phyloP scores from a whole-genome alignment of 495 filamentous ascomycete genomes.

The Acidomyces sp. region DNA sequence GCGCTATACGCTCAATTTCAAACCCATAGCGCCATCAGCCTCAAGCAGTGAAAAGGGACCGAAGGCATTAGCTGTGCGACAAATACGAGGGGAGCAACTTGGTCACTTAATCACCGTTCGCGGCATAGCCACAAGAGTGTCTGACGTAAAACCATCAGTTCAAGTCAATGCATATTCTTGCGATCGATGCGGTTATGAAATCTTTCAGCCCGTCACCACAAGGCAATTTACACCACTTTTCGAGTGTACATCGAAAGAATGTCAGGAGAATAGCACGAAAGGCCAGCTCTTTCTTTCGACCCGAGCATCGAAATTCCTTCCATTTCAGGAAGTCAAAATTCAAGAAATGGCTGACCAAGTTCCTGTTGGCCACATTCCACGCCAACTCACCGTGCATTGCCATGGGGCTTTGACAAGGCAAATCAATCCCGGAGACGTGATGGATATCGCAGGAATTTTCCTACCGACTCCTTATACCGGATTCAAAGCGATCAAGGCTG shows the following conservation, averaged over 20 bases:
- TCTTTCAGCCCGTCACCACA: slow-evolving; percentile 89
- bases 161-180: slow-evolving; percentile 95
- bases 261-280: slow-evolving; percentile 77
- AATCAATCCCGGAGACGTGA: slow-evolving; percentile 84
- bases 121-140: slow-evolving; percentile 88
- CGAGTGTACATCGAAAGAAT: slow-evolving; percentile 76
- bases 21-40: slow-evolving; percentile 61
- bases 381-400: slow-evolving; percentile 77
- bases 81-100: slow-evolving; percentile 83
- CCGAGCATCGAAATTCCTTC: slow-evolving; percentile 87
- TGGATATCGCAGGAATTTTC: slow-evolving; percentile 90
- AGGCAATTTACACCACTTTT: slow-evolving; percentile 80
- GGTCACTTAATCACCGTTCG: slow-evolving; percentile 88
- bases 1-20: slow-evolving; percentile 90
- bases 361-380: slow-evolving; percentile 91
- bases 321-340: slow-evolving; percentile 97
- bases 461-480: slow-evolving; percentile 94
- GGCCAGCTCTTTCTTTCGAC: slow-evolving; percentile 89
- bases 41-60: slow-evolving; percentile 46
- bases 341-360: slow-evolving; percentile 98
- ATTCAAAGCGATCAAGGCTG: slow-evolving; percentile 90
- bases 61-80: slow-evolving; percentile 85
- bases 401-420: slow-evolving; percentile 72
- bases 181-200: slow-evolving; percentile 88
- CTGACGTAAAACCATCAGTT: slow-evolving; percentile 94